Percentiles rank a stretch among this genome's conserved stretches.
phyloP scores from a whole-genome alignment of 2,329 filamentous ascomycete genomes.

The Sporothrix curviconia region DNA sequence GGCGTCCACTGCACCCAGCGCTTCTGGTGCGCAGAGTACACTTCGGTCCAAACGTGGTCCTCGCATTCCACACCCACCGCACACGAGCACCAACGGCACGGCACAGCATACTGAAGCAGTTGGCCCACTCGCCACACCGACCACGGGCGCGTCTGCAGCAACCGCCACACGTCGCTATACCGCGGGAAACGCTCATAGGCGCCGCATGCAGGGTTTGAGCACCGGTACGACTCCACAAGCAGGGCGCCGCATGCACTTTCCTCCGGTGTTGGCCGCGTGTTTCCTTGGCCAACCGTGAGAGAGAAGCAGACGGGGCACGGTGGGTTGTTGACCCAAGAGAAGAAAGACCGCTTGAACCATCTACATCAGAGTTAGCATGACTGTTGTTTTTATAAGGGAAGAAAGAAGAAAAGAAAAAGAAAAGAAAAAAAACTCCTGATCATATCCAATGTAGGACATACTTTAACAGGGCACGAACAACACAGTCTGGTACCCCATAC shows the following conservation, averaged over 20 bases:
- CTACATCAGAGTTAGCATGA: conserved; percentile 36
- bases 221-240: conserved; percentile 84
- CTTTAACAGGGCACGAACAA: conserved; percentile 80
- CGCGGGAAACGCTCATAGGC: conserved; percentile 80
- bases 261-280: conserved; percentile 78
- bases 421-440: neutral
- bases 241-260: conserved; percentile 83
- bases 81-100: conserved; percentile 84
- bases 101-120: conserved; percentile 98
- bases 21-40: conserved; percentile 88
- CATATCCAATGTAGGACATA: conserved; percentile 36
- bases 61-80: conserved; percentile 98
- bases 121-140: conserved; percentile 91
- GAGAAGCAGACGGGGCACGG: conserved; percentile 74
- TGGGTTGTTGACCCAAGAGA: conserved; percentile 95
- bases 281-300: conserved; percentile 75
- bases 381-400: neutral
- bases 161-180: conserved; percentile 89
- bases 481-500: conserved; percentile 99
- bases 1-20: conserved; percentile 96
- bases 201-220: conserved; percentile 67
- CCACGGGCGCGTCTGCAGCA: conserved; percentile 82
- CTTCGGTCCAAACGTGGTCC: conserved; percentile 95
- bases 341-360: conserved; percentile 95
- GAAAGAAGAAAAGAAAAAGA: conserved; percentile 10